These are phyloP conservation scores for Leucosporidium creatinivorum DNA, from an alignment of 768 basidiomycete genomes.

Conservation along the genomic window DNA sequence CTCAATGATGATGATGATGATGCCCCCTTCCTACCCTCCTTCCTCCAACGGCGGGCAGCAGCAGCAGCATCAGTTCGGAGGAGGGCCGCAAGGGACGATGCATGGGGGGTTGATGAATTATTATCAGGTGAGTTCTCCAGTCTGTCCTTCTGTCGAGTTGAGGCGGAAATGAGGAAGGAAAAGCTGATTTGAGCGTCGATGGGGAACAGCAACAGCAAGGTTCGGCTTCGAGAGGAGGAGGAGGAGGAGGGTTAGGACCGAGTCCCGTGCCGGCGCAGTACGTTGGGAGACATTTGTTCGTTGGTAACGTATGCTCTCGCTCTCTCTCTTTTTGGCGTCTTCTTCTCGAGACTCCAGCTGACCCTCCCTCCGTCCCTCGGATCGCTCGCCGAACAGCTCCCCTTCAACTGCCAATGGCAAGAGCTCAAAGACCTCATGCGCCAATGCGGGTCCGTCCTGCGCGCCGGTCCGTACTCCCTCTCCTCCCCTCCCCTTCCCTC, in stretches of 20 bases:
- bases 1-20: not conserved
- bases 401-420: slow-evolving; percentile 95
- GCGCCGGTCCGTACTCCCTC: slow-evolving; percentile 53
- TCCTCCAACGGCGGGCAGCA: not conserved
- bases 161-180: too few species aligned
- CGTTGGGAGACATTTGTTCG: slow-evolving; percentile 52
- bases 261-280: slow-evolving; percentile 7
- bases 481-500: too few species aligned
- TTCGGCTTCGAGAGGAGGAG: not conserved
- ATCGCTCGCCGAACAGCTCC: slow-evolving; percentile 55
- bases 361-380: not conserved
- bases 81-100: not conserved
- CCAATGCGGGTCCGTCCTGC: slow-evolving; percentile 76
- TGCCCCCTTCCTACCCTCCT: not conserved
- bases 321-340: slow-evolving; percentile 1
- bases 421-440: slow-evolving; percentile 94
- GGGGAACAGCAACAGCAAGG: not conserved
- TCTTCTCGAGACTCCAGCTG: not conserved
- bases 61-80: not conserved
- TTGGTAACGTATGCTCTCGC: slow-evolving; percentile 71
- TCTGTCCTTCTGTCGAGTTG: not conserved
- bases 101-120: slow-evolving; percentile 12
- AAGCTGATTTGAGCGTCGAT: not conserved
- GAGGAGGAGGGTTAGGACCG: not conserved
- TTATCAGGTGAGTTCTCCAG: slow-evolving; percentile 4